A percentile compares a stretch with the other conserved stretches of the same genome.
Evolutionary conservation across 805 yeast species (phyloP).

Genomic region (Saccharomyces kudriavzevii): DNA sequence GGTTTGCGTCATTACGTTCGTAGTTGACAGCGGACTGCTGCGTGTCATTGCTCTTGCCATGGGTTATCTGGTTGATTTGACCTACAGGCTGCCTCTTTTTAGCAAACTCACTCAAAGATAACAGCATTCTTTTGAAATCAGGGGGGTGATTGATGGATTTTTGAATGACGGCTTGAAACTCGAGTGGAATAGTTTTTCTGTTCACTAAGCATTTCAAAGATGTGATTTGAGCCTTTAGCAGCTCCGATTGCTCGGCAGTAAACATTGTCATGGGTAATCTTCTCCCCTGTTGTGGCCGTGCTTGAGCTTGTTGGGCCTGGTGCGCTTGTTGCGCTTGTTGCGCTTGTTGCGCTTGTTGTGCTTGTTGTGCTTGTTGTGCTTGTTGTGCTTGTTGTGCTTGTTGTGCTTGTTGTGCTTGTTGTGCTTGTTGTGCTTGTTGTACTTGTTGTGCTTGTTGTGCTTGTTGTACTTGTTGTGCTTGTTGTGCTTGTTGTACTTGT

Average conservation of each 20-base stretch:
- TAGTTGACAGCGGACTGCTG: background rate
- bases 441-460: background rate
- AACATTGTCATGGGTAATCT: conserved; percentile 15
- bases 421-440: conserved; percentile 8
- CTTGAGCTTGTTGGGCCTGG: conserved; percentile 6
- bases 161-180: conserved; percentile 23
- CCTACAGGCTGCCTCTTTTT: conserved; percentile 9
- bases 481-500: conserved; percentile 1
- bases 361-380: background rate
- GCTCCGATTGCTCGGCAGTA: conserved; percentile 25
- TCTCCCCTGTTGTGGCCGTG: conserved; percentile 5
- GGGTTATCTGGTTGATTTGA: conserved; percentile 5
- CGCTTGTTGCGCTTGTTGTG: conserved; percentile 5
- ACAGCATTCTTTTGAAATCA: conserved; percentile 26
- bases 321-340: background rate
- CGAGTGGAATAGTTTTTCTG: conserved; percentile 25
- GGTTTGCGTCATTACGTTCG: background rate
- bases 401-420: conserved; percentile 3
- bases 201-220: conserved; percentile 28
- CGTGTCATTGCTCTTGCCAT: conserved; percentile 2
- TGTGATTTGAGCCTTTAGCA: conserved; percentile 30
- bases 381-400: conserved; percentile 2
- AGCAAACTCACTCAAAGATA: conserved; percentile 25
- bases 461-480: conserved; percentile 5
- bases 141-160: conserved; percentile 28